Evolutionary conservation across 2,329 filamentous ascomycete species (phyloP), one percentile per base, ranked within the genome.

Genomic region (Aspergillus versicolor): DNA sequence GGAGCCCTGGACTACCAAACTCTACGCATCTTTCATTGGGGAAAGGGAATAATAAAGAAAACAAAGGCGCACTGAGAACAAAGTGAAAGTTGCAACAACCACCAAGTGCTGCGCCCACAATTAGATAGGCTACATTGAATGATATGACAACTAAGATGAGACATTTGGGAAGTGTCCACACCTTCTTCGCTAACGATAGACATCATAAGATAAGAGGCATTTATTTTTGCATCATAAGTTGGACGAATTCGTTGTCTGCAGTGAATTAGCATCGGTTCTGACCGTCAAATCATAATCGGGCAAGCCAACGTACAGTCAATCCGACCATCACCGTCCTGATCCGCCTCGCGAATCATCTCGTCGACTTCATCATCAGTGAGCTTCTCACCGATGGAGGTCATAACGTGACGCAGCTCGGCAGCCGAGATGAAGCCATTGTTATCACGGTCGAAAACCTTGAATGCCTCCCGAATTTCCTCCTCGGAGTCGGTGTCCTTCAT

Each of bases 161-260:
- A 66, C 54, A 48, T 54, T 50, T 52, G 56, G 42, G 55, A 59
- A 61, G 64, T 67, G 62, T 56, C 56, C 52, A 62, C 62, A 61
- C 61, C 61, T 64, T 66, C 66, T 64, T 65, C 67, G 60, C 67
- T 70, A 71, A 67, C 63, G 63, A 67, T 61, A 58, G 61, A 65
- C 61, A 66, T 63, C 63, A 61, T 60, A 62, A 59, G 63, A 59
- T 62, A 63, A 55, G 49, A 51, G 57, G 53, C 58, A 62, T 75
- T 82, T 90, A 93, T 83, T 93, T 93, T 84, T 94, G 90, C 90
- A 94, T 93, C 90, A 94, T 94, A 74, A 94, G 87, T 81, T 94
- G 90, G 68, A 94, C 90, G 73, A 94, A 94, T 79, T 94, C 90
- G 82, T 93, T 93, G 81, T 93, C 90, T 93, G 59, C 15, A 11